These are phyloP conservation scores for Calonectria leucothoes DNA, from an alignment of 2,329 filamentous ascomycete genomes.

Conservation along the genomic window DNA sequence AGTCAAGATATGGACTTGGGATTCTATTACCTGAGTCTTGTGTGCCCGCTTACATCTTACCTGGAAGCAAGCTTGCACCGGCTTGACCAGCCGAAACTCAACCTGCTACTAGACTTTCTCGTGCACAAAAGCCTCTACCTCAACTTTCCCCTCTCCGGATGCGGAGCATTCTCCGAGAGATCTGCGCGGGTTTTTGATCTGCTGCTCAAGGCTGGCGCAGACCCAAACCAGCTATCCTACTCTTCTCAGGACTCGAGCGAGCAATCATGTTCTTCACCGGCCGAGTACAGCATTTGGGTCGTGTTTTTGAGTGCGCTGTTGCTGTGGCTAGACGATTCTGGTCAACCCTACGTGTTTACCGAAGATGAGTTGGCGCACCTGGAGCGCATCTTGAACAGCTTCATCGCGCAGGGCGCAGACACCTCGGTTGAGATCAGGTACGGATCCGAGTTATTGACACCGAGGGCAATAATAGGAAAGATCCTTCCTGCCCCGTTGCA, in stretches of 20 bases:
- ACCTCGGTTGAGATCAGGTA: background rate
- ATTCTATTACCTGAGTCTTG: background rate
- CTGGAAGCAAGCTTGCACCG: background rate
- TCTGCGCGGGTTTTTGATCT: background rate
- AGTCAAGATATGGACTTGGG: background rate
- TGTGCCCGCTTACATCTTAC: background rate
- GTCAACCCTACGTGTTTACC: background rate
- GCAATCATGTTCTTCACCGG: too few species aligned
- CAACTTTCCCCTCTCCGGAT: background rate
- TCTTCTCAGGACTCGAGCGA: background rate
- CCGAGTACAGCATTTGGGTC: background rate
- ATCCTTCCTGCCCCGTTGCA: background rate
- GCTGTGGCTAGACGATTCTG: background rate
- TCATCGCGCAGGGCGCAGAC: background rate
- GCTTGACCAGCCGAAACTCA: background rate
- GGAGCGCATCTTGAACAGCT: background rate
- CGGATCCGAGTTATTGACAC: background rate
- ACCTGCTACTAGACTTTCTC: background rate
- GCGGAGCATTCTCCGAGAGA: background rate
- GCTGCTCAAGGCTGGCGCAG: background rate
- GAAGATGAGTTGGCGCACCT: background rate
- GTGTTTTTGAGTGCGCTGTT: background rate
- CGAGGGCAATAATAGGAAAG: background rate
- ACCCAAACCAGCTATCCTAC: background rate
- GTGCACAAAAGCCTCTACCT: background rate